Evolutionary conservation across 805 yeast genomes (phyloP), one percentile per base, ranked within the genome.

Genomic region (Saccharomycopsis malanga): DNA sequence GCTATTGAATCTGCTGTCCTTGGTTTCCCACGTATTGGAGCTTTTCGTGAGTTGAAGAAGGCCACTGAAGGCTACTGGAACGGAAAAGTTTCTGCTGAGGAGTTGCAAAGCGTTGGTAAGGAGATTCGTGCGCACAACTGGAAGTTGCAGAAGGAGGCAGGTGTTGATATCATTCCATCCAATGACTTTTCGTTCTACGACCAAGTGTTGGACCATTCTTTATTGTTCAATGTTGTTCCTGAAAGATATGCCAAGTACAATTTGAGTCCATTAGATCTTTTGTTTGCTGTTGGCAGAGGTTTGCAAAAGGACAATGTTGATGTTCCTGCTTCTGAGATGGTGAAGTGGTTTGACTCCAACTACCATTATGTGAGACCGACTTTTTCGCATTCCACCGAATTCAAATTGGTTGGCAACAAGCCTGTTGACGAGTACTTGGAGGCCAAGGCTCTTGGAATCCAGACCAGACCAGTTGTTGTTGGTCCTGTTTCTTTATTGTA

Each of bases 281-380:
- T 86, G 64, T 93, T 93, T 69, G 98, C 98, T 65, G 93, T 93
- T 98, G 98, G 98, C 73, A 88, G 98, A 81, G 98, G 98, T 82
- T 79, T 93, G 69, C 98, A 93, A 77, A 87, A 93, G 75, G 82
- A 84, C 71, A 95, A 95, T 58, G 96, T 93, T 60, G 98, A 93
- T 71, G 98, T 93, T 54, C 91, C 98, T 55, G 98, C 98, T 62
- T 79, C 87, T 68, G 95, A 93, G 80, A 93, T 93, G 98, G 98
- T 93, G 61, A 93, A 93, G 79, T 93, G 98, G 98, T 93, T 93
- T 62, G 98, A 93, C 73, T 86, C 97, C 57, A 93, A 93, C 87
- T 93, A 93, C 87, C 98, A 93, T 74, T 93, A 93, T 71, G 98
- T 93, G 64, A 87, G 98, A 79, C 98, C 98, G 71, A 93, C 98